Base-by-base conservation (phyloP, 2,329 filamentous ascomycete species). In the Diaporthe velutina region DNA sequence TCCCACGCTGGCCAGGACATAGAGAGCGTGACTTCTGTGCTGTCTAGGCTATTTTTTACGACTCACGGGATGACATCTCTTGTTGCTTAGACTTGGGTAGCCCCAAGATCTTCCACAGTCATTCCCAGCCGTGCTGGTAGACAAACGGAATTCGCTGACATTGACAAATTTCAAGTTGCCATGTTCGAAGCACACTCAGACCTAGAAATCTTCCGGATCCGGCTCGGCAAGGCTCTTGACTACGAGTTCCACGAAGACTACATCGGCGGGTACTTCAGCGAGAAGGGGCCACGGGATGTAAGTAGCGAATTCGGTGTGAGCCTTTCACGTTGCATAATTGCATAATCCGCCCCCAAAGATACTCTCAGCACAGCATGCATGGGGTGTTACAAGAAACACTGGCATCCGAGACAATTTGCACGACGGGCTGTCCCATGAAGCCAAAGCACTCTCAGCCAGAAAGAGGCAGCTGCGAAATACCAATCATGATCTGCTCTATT, bases 191-290 rank as follows among this genome's bases (percentile, higher is more conserved):
- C 96, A 1, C 97, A 99, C 83, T 93, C 95, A 7, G 96, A 99
- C 82, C 90, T 96, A 1, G 97, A 99, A 80, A 98, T 99, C 75
- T 98, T 99, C 82, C 93, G 97, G 25, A 93, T 98, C 57, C 91
- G 97, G 6, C 89, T 99, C 4, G 97, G 97, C 35, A 98, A 98
- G 82, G 95, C 96, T 2, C 88, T 99, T 54, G 96, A 99, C 82
- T 99, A 96, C 82, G 97, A 99, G 82, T 99, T 94, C 80, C 95
- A 98, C 81, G 97, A 98, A 85, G 97, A 99, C 86, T 98, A 98
- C 81, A 98, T 99, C 76, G 97, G 97, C 58, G 95, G 94, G 8
- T 93, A 99, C 75, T 99, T 99, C 83, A 98, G 94, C 75, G 98
- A 99, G 80, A 92, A 94, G 40, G 97, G 97, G 0, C 97, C 97